phyloP scores from a whole-genome alignment of 2,329 filamentous ascomycete species.

The Epichloe baconii region DNA sequence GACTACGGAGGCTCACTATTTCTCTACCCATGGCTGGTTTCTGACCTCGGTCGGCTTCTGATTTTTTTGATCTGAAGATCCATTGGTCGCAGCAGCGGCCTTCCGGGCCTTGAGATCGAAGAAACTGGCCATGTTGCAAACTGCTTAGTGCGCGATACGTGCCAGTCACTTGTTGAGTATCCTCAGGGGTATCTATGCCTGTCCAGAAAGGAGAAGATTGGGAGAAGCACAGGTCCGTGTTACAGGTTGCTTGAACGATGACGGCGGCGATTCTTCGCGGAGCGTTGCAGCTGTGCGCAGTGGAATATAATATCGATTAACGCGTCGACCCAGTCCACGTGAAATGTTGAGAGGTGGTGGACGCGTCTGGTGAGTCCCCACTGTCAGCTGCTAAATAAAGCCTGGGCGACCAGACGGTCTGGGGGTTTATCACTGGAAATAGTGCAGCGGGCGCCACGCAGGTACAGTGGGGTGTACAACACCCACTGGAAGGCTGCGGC shows the following conservation, averaged over 20 bases:
- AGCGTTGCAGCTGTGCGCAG: too few relatives aligned
- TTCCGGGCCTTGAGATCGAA: slow-evolving; percentile 92
- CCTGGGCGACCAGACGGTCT: too few relatives aligned
- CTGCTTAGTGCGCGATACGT: background rate
- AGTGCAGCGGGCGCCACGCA: too few relatives aligned
- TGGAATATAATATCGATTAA: background rate
- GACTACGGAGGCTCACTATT: slow-evolving; percentile 57
- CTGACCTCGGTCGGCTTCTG: slow-evolving; percentile 46
- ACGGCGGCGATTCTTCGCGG: too few relatives aligned
- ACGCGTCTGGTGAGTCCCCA: background rate
- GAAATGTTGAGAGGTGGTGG: too few relatives aligned
- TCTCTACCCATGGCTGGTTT: slow-evolving; percentile 92
- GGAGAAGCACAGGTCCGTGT: background rate
- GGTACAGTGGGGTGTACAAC: too few relatives aligned
- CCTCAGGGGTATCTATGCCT: background rate
- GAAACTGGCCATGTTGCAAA: slow-evolving; percentile 62
- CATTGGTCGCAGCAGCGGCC: slow-evolving; percentile 56
- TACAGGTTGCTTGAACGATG: too few relatives aligned
- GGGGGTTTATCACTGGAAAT: too few relatives aligned
- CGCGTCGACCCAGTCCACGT: background rate
- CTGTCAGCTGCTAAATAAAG: too few relatives aligned
- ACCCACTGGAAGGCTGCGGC: too few relatives aligned
- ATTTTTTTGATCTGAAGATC: slow-evolving; percentile 49
- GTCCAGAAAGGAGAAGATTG: background rate
- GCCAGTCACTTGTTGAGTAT: background rate